Evolutionary conservation across 805 yeast genomes (phyloP).

Genomic region (Metschnikowia reukaufii): DNA sequence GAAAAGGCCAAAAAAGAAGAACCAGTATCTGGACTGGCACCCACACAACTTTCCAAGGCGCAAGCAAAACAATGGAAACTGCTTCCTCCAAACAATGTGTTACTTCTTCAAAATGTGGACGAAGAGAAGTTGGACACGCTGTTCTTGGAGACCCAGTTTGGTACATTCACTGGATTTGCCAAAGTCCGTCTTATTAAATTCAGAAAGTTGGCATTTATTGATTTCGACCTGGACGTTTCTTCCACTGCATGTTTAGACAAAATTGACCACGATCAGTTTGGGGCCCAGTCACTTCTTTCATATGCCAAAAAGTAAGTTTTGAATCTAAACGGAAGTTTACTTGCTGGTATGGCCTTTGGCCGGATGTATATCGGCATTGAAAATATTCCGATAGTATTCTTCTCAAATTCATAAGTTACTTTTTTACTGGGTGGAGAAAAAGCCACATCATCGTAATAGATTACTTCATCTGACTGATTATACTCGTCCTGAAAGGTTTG

Average conservation of each 20-base stretch:
- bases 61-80: slow-evolving; percentile 18
- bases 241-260: slow-evolving; percentile 42
- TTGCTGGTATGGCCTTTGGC: no score
- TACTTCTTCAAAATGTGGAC: slow-evolving; percentile 69
- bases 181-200: slow-evolving; percentile 67
- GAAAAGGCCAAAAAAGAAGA: slow-evolving; percentile 16
- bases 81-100: slow-evolving; percentile 66
- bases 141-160: slow-evolving; percentile 48
- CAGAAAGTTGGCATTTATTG: slow-evolving; percentile 76
- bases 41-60: slow-evolving; percentile 13
- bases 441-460: no score
- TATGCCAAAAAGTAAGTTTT: slow-evolving; percentile 34
- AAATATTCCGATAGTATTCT: no score
- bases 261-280: slow-evolving; percentile 20
- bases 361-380: no score
- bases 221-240: slow-evolving; percentile 56
- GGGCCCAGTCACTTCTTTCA: slow-evolving; percentile 26
- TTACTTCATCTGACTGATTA: no score
- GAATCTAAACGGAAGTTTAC: neutral
- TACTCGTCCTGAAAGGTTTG: no score
- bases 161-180: slow-evolving; percentile 55
- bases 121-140: slow-evolving; percentile 25
- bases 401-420: no score
- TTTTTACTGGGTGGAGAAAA: no score
- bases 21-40: slow-evolving; percentile 1